Percentiles rank a stretch among this genome's conserved stretches.
Evolutionary conservation across 108 stramenopile genomes (phyloP).

Genomic region (Fistulifera pelliculosa): DNA sequence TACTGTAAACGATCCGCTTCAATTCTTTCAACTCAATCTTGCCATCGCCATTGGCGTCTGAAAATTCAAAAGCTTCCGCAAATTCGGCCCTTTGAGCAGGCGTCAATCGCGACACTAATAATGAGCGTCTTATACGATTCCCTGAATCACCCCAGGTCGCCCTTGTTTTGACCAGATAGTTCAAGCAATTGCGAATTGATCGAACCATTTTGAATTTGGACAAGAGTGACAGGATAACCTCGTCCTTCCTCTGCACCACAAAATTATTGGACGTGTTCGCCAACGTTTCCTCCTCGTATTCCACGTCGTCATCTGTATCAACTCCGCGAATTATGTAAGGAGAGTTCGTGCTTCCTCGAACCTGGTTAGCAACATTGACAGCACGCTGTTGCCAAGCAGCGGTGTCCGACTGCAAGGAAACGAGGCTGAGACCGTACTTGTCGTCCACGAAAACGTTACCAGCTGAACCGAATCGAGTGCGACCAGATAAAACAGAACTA

Average conservation of each 20-base stretch:
- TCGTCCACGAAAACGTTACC: slow-evolving; percentile 34
- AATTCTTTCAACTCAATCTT: slow-evolving; percentile 54
- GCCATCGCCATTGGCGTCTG: slow-evolving; percentile 53
- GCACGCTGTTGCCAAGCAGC: slow-evolving; percentile 30
- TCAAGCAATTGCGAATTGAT: slow-evolving; percentile 60
- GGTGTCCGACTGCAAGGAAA: slow-evolving; percentile 37
- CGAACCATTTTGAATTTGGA: slow-evolving; percentile 66
- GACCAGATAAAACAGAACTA: slow-evolving; percentile 57
- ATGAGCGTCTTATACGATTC: slow-evolving; percentile 37
- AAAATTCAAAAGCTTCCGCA: slow-evolving; percentile 52
- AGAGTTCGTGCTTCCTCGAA: slow-evolving; percentile 35
- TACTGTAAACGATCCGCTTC: slow-evolving; percentile 46
- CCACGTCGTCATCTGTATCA: slow-evolving; percentile 49
- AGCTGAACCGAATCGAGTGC: slow-evolving; percentile 24
- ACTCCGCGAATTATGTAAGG: slow-evolving; percentile 53
- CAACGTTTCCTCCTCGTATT: slow-evolving; percentile 1
- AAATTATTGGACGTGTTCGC: not conserved
- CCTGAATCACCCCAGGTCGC: slow-evolving; percentile 62
- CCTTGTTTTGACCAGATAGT: slow-evolving; percentile 59
- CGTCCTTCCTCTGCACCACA: not conserved
- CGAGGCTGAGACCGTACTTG: slow-evolving; percentile 61
- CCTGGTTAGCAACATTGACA: slow-evolving; percentile 41
- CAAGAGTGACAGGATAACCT: slow-evolving; percentile 23
- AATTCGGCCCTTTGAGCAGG: slow-evolving; percentile 56
- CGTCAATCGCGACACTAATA: slow-evolving; percentile 57